Evolutionary conservation across 768 basidiomycete genomes (phyloP).

Genomic region (Boletus eberwhitei): DNA sequence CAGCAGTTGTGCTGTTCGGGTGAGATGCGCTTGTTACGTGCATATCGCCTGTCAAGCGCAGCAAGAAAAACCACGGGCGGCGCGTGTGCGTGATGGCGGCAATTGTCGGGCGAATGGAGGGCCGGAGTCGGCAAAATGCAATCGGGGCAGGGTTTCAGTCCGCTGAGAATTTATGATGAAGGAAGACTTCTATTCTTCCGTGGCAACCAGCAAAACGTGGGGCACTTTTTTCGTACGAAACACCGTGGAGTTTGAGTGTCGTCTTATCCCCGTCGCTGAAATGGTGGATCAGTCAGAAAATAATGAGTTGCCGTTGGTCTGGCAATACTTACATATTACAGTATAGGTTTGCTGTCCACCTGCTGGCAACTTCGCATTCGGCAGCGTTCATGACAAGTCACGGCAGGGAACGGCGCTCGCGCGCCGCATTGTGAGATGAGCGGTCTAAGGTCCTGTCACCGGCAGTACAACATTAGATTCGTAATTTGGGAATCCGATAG

Average conservation of each 20-base stretch:
- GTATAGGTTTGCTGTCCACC: not conserved
- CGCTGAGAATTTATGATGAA: slow-evolving; percentile 22
- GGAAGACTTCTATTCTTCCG: slow-evolving; percentile 33
- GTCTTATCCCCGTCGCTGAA: slow-evolving; percentile 16
- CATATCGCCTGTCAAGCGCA: slow-evolving; percentile 8
- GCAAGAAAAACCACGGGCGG: not conserved
- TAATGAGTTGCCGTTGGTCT: not conserved
- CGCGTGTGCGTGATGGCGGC: slow-evolving; percentile 12
- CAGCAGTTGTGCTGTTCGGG: not conserved
- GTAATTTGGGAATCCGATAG: slow-evolving; percentile 31
- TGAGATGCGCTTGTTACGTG: slow-evolving; percentile 12
- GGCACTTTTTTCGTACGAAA: slow-evolving; percentile 18
- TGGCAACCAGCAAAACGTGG: slow-evolving; percentile 30
- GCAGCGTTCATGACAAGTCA: slow-evolving; percentile 17
- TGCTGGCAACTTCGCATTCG: slow-evolving; percentile 13
- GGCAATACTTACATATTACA: not conserved
- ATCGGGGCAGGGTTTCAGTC: slow-evolving; percentile 12
- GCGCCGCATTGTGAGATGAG: slow-evolving; percentile 15
- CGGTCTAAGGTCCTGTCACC: slow-evolving; percentile 25
- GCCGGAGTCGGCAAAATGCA: slow-evolving; percentile 9
- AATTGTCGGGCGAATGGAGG: slow-evolving; percentile 15
- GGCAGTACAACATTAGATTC: slow-evolving; percentile 18
- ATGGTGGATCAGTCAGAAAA: not conserved
- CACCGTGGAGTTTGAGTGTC: slow-evolving; percentile 25
- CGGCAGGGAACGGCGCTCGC: not conserved